phyloP scores from a whole-genome alignment of 208 protist species.

The Acanthamoeba healyi region DNA sequence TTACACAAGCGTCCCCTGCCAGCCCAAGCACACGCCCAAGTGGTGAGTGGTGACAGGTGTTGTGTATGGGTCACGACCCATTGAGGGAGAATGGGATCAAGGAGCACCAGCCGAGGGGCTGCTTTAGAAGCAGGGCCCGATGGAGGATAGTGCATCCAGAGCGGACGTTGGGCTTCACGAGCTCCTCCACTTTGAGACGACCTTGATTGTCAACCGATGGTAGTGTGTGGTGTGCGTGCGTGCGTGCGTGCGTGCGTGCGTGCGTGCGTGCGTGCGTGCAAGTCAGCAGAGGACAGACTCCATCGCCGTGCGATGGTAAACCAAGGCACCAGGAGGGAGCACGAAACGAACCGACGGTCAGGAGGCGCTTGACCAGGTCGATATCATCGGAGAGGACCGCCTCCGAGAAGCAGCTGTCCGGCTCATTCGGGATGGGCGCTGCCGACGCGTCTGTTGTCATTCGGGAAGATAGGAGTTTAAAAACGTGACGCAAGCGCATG shows the following conservation, averaged over 20 bases:
- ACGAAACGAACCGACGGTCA: background rate
- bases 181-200: background rate
- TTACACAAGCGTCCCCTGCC: background rate
- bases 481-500: background rate
- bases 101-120: background rate
- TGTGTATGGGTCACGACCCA: too few species aligned
- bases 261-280: too few species aligned
- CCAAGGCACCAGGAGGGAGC: background rate
- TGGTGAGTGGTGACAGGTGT: too few species aligned
- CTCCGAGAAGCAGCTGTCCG: background rate
- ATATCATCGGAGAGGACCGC: background rate
- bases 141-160: background rate
- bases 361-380: background rate
- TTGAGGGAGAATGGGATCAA: too few species aligned
- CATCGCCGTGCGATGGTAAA: too few species aligned
- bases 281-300: too few species aligned
- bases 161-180: background rate
- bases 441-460: background rate
- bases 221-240: too few species aligned
- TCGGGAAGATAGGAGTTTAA: background rate
- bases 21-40: too few species aligned
- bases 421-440: background rate
- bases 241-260: background rate
- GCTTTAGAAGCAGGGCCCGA: background rate
- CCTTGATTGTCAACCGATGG: background rate